Base-by-base conservation (phyloP, 768 basidiomycete genomes). In the Dacryopinax spathularia region DNA sequence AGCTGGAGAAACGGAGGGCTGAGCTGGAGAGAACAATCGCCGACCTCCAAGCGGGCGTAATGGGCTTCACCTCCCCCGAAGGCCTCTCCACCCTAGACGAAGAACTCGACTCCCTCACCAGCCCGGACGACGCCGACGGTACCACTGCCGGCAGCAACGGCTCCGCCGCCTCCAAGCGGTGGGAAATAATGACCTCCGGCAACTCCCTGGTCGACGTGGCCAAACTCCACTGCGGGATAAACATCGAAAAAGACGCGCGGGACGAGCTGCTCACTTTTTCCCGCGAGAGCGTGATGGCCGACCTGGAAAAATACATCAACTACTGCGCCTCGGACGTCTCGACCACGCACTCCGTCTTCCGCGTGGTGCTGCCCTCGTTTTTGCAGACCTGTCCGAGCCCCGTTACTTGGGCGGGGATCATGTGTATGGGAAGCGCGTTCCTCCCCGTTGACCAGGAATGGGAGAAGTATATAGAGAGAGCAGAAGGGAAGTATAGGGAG, bases 141-240 rank as follows among this genome's bases (percentile, higher is more conserved):
- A 62, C 67, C 4, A 39, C 35, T 33, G 35, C 60, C 39, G 61
- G 66, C 62, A 34, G n/a, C n/a, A n/a, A n/a, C n/a, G n/a, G n/a
- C n/a, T n/a, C 78, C 12, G 72, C 77, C 13, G 72, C 73, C 1
- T 74, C 75, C 25, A 84, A 86, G 68, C 81, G 85, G 15, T 99
- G 96, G 96, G 90, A 97, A 73, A 90, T 94, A 60, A 78, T 96
- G 33, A 93, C 94, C 0, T 88, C 94, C 1, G 84, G 85, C 39
- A 98, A 95, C 72, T 91, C 92, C 7, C 83, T 99, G 31, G 85
- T 84, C 18, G 94, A 97, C 67, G 94, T 98, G 29, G 93, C 92
- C 0, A 84, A 84, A 60, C 79, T 98, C 2, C 91, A 99, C 72
- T 96, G 91, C 70, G 82, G 82, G 9, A 88, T 91, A 65, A 76